phyloP scores from a whole-genome alignment of 441 rosid species.

The Eruca vesicaria region DNA sequence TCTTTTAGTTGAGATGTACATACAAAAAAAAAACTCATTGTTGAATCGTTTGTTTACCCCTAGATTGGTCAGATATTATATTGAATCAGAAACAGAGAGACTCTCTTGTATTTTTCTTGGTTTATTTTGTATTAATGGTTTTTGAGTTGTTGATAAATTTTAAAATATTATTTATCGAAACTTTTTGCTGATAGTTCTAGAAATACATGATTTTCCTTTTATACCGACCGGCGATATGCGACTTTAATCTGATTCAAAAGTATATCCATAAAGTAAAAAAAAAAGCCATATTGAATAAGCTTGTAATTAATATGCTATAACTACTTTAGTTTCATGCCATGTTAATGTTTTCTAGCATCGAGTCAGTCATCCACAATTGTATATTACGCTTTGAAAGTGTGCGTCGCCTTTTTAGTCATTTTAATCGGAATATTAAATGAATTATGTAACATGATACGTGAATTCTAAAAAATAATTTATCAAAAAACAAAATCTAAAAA shows the following conservation, averaged over 20 bases:
- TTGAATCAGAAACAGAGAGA: neutral
- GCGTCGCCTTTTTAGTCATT: neutral
- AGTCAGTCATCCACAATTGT: slow-evolving; percentile 14
- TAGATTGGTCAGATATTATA: neutral
- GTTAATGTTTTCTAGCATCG: neutral
- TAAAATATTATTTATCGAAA: neutral
- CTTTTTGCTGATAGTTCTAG: neutral
- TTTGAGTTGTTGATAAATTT: neutral
- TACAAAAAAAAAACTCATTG: neutral
- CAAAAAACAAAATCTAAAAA: too few relatives aligned
- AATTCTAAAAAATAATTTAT: too few relatives aligned
- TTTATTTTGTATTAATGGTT: neutral
- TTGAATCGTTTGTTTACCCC: neutral
- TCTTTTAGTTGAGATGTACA: neutral
- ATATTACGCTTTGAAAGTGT: slow-evolving; percentile 6
- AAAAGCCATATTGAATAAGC: slow-evolving; percentile 7
- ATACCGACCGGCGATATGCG: slow-evolving; percentile 24
- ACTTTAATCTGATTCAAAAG: slow-evolving; percentile 29
- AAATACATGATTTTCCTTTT: slow-evolving; percentile 1
- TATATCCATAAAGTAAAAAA: slow-evolving; percentile 17
- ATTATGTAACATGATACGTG: neutral
- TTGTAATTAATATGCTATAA: neutral
- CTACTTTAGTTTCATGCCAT: neutral
- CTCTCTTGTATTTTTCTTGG: neutral
- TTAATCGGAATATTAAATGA: neutral